Evolutionary conservation across 768 basidiomycete genomes (phyloP).

Genomic region (Naganishia kalamii): DNA sequence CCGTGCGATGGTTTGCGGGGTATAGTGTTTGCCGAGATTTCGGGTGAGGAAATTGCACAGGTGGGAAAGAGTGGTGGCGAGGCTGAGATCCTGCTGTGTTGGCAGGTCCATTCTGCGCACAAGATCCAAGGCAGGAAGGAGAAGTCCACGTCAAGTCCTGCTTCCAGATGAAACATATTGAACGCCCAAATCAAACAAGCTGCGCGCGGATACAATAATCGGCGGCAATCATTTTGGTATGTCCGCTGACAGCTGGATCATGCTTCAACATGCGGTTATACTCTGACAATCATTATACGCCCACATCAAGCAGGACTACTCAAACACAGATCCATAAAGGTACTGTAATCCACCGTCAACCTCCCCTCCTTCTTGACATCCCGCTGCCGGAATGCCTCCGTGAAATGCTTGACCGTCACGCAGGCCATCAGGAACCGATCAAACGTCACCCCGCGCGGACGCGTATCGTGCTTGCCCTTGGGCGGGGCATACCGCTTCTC

Average conservation of each 20-base stretch:
- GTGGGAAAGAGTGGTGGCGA: constrained; percentile 33
- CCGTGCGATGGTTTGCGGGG: constrained; percentile 26
- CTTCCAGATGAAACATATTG: background rate
- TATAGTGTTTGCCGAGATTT: constrained; percentile 31
- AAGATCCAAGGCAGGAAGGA: no score
- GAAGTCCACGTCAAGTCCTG: no score
- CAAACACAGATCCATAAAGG: constrained; percentile 35
- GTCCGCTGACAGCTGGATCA: background rate
- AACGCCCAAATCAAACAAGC: background rate
- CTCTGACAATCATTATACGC: background rate
- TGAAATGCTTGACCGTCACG: constrained; percentile 47
- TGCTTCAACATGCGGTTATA: background rate
- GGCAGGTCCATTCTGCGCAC: background rate
- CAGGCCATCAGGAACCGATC: constrained; percentile 48
- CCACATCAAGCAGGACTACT: background rate
- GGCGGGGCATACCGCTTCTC: constrained; percentile 40
- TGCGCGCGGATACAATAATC: background rate
- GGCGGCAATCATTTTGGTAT: background rate
- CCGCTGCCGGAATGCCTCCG: constrained; percentile 43
- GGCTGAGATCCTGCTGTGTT: constrained; percentile 17
- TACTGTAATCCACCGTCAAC: constrained; percentile 44
- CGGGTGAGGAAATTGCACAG: constrained; percentile 34
- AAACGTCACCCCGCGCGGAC: constrained; percentile 37
- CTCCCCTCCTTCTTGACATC: constrained; percentile 36
- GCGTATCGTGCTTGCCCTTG: constrained; percentile 1